Base-by-base conservation (phyloP, 345 rosid species). In the Eucalyptus pauciflora region DNA sequence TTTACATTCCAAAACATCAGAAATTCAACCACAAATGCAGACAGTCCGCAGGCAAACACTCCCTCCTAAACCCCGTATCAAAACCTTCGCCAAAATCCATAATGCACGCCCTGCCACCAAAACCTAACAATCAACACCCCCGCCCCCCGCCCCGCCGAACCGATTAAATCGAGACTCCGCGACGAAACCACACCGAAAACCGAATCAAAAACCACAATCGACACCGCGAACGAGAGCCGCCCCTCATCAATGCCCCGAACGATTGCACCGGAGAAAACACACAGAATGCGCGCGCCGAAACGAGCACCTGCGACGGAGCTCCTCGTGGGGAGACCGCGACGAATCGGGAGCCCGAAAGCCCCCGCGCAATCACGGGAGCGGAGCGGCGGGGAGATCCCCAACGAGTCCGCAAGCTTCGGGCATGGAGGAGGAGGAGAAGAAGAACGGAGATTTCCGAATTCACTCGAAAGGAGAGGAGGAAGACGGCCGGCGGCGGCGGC, bases 81-180 rank as follows among this genome's bases (percentile, higher is more conserved):
- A 86, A 87, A 10, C 54, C 89, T 88, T 93, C 50, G 87, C 83
- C 87, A 92, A 81, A 89, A 87, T 89, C 92, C 92, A 88, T 60
- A 90, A 91, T 91, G 93, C 94, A 93, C 87, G 50, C 90, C 90
- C 85, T 76, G 85, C 85, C 27, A 76, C 29, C 85, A 76, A 76
- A 76, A 76, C 85, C 85, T 76, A 76, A 41, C 48, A 11, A 37
- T 76, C 85, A 76, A 76, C 13, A 76, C 85, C 85, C 5, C 85
- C 29, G 15, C 48, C 85, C 85, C 48, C 7, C 83, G 20, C 48
- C 4, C 29, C 24, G 48, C 85, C 48, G 4, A 43, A 11, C 43
- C 43, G 48, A 76, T 76, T 41, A 76, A 76, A 76, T 76, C 85
- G 48, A 20, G 27, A 76, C 48, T 10, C 48, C 48, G 22, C 85